phyloP scores from a whole-genome alignment of 2,329 filamentous ascomycete genomes.

The Zymoseptoria brevis region DNA sequence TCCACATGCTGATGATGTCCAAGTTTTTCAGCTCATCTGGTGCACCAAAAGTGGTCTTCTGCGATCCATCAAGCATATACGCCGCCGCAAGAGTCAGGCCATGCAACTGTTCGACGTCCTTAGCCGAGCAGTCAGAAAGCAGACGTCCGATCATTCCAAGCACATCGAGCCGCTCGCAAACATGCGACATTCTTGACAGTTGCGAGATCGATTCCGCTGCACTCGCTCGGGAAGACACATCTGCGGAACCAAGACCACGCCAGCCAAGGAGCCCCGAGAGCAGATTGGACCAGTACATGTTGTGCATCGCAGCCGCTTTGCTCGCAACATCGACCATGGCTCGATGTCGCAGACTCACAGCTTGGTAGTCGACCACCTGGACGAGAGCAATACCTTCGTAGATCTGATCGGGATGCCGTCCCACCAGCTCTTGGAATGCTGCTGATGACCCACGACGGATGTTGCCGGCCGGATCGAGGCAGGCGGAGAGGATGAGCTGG shows the following conservation, averaged over 20 bases:
- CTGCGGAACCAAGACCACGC: slow-evolving; percentile 78
- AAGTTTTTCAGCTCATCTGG: not conserved
- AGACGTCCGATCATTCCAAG: slow-evolving; percentile 36
- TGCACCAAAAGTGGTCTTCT: not conserved
- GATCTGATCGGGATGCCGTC: slow-evolving; percentile 81
- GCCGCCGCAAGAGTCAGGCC: slow-evolving; percentile 12
- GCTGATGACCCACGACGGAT: slow-evolving; percentile 88
- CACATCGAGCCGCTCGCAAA: slow-evolving; percentile 31
- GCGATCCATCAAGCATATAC: not conserved
- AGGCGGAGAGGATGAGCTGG: slow-evolving; percentile 72
- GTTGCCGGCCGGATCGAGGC: slow-evolving; percentile 83
- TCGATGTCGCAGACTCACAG: slow-evolving; percentile 76
- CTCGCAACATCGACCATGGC: slow-evolving; percentile 72
- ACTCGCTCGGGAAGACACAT: slow-evolving; percentile 63
- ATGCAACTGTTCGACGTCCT: slow-evolving; percentile 17
- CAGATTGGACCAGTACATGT: slow-evolving; percentile 59
- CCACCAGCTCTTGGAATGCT: slow-evolving; percentile 86
- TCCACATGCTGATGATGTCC: not conserved
- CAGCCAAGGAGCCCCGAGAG: slow-evolving; percentile 67
- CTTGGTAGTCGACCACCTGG: slow-evolving; percentile 86
- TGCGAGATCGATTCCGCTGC: slow-evolving; percentile 63
- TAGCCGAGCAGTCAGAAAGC: slow-evolving; percentile 36
- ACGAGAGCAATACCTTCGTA: slow-evolving; percentile 75
- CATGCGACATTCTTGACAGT: slow-evolving; percentile 38
- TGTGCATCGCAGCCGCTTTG: slow-evolving; percentile 57